Base-by-base conservation (phyloP, 1,284 basidiomycete species). In the Microbotryomycetes sp. region DNA sequence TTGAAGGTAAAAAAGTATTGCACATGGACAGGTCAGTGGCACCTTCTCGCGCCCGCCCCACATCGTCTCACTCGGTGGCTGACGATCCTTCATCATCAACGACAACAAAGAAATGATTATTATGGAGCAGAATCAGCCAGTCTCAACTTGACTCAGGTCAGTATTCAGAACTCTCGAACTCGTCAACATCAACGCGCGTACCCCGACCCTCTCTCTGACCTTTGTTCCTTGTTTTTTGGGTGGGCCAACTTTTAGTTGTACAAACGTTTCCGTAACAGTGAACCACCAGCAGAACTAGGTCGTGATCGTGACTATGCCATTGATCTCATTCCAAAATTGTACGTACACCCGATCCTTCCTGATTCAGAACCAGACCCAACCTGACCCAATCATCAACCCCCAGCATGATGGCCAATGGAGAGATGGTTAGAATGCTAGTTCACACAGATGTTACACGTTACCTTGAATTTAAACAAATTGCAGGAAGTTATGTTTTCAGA, bases 401-500 rank as follows among this genome's bases (percentile, higher is more conserved):
- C 67, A 69, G 68, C 81, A 98, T 98, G 81, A 93, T 98, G 75
- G 89, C 96, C 42, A 94, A 92, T 28, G 96, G 96, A 64, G 94
- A 97, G 78, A 86, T 99, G 74, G 97, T 93, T 62, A 89, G 88
- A 78, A 98, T 99, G 78, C 87, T 99, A 67, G 93, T 98, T 52
- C 94, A 98, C 81, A 98, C 96, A 71, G 93, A 98, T 75, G 96
- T 99, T 66, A 96, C 91, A 36, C 87, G 93, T 65, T 99, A 99
- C 80, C 87, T 99, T 74, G 96, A 98, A 77, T 98, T 98, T 82
- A 98, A 98, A 82, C 94, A 97, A 80, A 97, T 99, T 77, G 92
- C 96, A 2, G 96, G 94, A 58, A 93, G 89, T 73, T 98, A 89
- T 77, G 96, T 99, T 64, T 97, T 93, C 78, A 87, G 94, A 58